Evolutionary conservation across 192 early-diverging fungal species (phyloP), one percentile per base, ranked within the genome.

Genomic region (Linnemannia schmuckeri): DNA sequence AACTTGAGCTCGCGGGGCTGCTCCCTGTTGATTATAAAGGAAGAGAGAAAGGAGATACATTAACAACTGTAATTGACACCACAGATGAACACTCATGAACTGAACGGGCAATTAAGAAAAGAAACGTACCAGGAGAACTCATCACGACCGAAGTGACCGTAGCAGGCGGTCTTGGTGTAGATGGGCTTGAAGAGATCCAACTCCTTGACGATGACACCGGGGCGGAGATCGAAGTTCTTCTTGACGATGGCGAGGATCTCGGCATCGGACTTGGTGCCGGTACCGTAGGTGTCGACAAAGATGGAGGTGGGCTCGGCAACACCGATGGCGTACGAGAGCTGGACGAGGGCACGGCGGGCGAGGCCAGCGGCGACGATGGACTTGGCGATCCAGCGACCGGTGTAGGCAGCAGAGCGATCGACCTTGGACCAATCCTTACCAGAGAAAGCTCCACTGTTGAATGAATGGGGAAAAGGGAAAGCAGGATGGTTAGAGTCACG

Each of bases 371-470:
- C 91, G 74, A 99, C 97, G 80, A 99, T 91, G 55, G 97, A 99
- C 95, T 99, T 99, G 91, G 98, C 97, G 87, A 99, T 96, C 96
- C 97, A 99, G 85, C 98, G 97, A 78, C 86, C 89, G 70, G 98
- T 96, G 91, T 99, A 99, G 80, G 98, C 98, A 87, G 97, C 98
- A 52, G 97, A 98, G 91, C 98, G 96, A 90, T 98, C 97, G 88
- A 99, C 97, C 96, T 99, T 99, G 95, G 97, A 98, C 95, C 96
- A 99, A 93, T 99, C 98, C 95, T 99, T 99, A 79, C 98, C 98
- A 79, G 97, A 98, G 96, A 99, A 99, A 90, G 97, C 97, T 94
- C 98, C 98, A 88, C 98, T 97, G 90, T 95, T 80, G 55, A 63
- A 24, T 18, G 41, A 10, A 41, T 30, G 15, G n/a, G 38, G 22